A percentile compares a stretch with the other conserved stretches of the same genome.
phyloP scores from a whole-genome alignment of 495 filamentous ascomycete species.

The Apiosordaria backusii region DNA sequence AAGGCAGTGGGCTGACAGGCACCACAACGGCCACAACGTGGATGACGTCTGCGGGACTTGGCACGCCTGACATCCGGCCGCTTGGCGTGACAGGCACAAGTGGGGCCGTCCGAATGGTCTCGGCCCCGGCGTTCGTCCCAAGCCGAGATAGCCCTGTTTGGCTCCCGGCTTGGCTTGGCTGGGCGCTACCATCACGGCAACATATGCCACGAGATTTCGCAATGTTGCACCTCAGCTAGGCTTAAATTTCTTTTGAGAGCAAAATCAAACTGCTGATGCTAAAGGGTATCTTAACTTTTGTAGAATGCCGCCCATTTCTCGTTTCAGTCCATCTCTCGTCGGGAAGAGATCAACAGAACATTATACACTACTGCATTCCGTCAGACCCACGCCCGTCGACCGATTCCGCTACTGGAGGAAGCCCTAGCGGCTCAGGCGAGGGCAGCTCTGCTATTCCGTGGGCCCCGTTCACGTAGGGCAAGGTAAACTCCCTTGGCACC shows the following conservation, averaged over 20 bases:
- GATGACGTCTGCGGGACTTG: slow-evolving; percentile 6
- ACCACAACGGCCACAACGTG: not conserved
- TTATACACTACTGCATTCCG: slow-evolving; percentile 15
- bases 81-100: slow-evolving; percentile 3
- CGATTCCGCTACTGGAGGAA: slow-evolving; percentile 27
- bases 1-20: not conserved
- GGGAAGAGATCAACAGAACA: too few relatives aligned
- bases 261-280: not conserved
- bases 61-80: not conserved
- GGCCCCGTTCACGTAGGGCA: slow-evolving; percentile 3
- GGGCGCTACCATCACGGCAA: not conserved
- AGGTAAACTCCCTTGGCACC: not conserved
- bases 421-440: slow-evolving; percentile 17
- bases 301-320: not conserved
- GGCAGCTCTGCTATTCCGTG: slow-evolving; percentile 23
- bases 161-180: slow-evolving; percentile 1
- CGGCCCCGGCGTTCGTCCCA: not conserved
- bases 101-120: slow-evolving; percentile 1
- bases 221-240: not conserved
- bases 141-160: not conserved
- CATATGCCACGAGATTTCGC: too few relatives aligned
- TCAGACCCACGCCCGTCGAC: slow-evolving; percentile 17
- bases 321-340: too few relatives aligned
- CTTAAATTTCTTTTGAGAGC: not conserved
- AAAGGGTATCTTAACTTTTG: not conserved